phyloP scores from a whole-genome alignment of 306 rosid genomes.

The Herpetospermum pedunculosum region DNA sequence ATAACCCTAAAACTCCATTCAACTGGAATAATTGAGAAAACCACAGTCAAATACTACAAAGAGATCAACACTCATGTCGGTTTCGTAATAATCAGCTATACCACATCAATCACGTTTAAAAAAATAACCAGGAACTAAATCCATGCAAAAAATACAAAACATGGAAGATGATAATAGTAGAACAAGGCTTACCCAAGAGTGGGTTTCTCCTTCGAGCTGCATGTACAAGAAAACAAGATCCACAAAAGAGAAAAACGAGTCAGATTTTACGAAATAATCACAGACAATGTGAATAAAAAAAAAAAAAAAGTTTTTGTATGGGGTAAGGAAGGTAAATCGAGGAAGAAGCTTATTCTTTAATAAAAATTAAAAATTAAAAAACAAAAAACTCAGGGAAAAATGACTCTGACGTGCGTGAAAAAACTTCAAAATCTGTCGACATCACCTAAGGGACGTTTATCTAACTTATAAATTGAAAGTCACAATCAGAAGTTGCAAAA shows the following conservation, averaged over 20 bases:
- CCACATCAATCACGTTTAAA: background rate
- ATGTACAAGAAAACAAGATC: conserved; percentile 9
- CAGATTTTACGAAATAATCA: background rate
- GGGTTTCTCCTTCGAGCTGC: conserved; percentile 99
- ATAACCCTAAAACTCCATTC: background rate
- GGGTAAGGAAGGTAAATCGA: background rate
- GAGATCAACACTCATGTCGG: background rate
- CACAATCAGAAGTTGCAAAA: background rate
- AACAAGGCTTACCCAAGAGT: conserved; percentile 73
- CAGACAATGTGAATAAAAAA: background rate
- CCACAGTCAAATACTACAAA: background rate
- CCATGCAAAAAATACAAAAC: background rate
- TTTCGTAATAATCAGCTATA: background rate
- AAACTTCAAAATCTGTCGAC: background rate
- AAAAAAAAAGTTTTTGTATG: background rate
- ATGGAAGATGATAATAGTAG: background rate
- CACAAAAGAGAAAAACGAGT: conserved; percentile 1
- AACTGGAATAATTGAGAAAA: background rate
- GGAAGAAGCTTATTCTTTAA: background rate
- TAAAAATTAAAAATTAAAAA: background rate
- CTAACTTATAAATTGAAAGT: background rate
- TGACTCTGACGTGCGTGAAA: background rate
- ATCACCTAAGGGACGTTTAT: background rate
- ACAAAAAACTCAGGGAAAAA: background rate
- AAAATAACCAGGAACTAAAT: background rate